Evolutionary conservation across 2,329 filamentous ascomycete genomes (phyloP).

Genomic region (Fusarium pseudograminearum): DNA sequence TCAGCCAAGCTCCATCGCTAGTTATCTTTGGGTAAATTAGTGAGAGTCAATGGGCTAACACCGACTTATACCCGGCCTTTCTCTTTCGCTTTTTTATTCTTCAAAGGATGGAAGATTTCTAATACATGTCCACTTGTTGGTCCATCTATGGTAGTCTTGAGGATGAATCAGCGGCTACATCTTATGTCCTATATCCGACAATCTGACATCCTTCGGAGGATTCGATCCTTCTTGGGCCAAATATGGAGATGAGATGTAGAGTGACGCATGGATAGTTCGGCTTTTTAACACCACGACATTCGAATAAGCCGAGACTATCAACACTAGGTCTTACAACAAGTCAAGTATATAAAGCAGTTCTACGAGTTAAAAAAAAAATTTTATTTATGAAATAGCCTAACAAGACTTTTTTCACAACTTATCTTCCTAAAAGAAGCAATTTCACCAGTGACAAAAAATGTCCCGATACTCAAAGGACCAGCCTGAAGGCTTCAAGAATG

Average conservation of each 20-base stretch:
- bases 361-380: not conserved
- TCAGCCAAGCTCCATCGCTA: not conserved
- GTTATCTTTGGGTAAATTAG: not conserved
- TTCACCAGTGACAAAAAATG: constrained; percentile 8
- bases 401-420: not conserved
- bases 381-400: not conserved
- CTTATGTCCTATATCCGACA: not conserved
- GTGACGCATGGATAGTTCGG: not conserved
- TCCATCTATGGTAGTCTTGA: too few species aligned
- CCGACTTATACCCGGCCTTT: not conserved
- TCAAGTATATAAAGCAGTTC: not conserved
- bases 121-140: not conserved
- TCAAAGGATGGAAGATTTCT: not conserved
- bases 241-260: not conserved
- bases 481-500: constrained; percentile 48
- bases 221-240: not conserved
- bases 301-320: not conserved
- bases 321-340: not conserved
- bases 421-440: too few species aligned
- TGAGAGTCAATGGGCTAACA: not conserved
- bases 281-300: not conserved
- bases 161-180: not conserved
- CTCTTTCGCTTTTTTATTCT: not conserved
- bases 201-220: not conserved
- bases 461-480: constrained; percentile 42